Percentiles rank a stretch among this genome's conserved stretches.
Conservation (phyloP, 495 filamentous ascomycete genomes). For the Daldinia vernicosa region DNA sequence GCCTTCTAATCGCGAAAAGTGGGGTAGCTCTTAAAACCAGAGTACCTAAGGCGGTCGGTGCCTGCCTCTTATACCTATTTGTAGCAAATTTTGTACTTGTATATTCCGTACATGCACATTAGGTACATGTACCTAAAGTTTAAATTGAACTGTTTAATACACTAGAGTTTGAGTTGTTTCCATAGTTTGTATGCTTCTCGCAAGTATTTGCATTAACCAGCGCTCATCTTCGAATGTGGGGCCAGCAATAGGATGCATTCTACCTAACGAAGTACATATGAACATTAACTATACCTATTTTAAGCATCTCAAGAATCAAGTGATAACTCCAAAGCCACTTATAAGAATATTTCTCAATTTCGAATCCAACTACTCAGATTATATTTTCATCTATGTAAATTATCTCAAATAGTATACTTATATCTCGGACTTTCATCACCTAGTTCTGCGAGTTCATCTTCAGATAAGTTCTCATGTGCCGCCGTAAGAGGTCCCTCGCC, state of each 20-base stretch:
- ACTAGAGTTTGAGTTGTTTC: too few species aligned
- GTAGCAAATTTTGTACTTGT: neutral
- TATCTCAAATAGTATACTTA: slow-evolving; percentile 62
- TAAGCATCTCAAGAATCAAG: neutral
- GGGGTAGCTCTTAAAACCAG: neutral
- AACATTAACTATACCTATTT: too few species aligned
- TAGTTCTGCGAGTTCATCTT: slow-evolving; percentile 73
- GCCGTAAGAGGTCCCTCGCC: slow-evolving; percentile 61
- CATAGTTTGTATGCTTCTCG: too few species aligned
- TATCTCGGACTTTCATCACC: slow-evolving; percentile 74
- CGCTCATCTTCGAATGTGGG: too few species aligned
- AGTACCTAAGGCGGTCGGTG: too few species aligned
- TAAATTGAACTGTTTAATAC: too few species aligned
- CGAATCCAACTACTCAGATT: neutral
- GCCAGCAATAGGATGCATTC: too few species aligned
- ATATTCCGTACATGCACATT: too few species aligned
- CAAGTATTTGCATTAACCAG: too few species aligned
- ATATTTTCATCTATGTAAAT: neutral
- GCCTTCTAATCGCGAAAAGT: slow-evolving; percentile 34
- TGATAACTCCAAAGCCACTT: neutral
- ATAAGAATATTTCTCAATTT: neutral
- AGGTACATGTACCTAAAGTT: too few species aligned
- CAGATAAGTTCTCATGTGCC: slow-evolving; percentile 63
- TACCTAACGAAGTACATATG: too few species aligned
- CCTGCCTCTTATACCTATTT: too few species aligned